These are phyloP conservation scores for Marasmius sp. DNA, from an alignment of 1,284 basidiomycete species.

Conservation along the genomic window DNA sequence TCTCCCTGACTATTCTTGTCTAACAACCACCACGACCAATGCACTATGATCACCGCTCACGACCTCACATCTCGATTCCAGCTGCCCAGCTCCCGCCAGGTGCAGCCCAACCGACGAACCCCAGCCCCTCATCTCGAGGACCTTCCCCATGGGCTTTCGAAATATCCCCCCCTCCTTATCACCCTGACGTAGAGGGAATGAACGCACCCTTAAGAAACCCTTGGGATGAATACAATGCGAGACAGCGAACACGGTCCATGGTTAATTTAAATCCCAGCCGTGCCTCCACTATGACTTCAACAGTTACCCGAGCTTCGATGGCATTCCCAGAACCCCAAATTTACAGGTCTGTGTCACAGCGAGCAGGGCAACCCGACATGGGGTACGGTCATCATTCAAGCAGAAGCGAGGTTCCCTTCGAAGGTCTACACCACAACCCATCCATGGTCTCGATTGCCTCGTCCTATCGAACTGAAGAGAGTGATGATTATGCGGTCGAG, in stretches of 20 bases:
- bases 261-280: constrained; percentile 6
- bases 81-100: constrained; percentile 7
- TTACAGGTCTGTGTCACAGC: constrained; percentile 48
- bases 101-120: constrained; percentile 8
- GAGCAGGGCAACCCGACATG: constrained; percentile 23
- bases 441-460: constrained; percentile 34
- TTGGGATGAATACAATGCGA: constrained; percentile 7
- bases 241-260: constrained; percentile 11
- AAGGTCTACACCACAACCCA: constrained; percentile 25
- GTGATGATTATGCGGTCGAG: constrained; percentile 29
- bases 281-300: neutral
- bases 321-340: constrained; percentile 55
- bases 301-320: constrained; percentile 21
- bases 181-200: neutral
- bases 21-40: neutral
- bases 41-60: constrained; percentile 1
- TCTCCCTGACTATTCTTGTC: too few relatives aligned
- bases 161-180: constrained; percentile 12
- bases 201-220: neutral
- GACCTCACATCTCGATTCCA: constrained; percentile 8
- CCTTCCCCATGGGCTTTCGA: constrained; percentile 14
- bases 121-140: constrained; percentile 9
- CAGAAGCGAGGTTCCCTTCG: constrained; percentile 37
- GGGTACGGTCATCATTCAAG: constrained; percentile 37
- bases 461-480: constrained; percentile 28